phyloP scores from a whole-genome alignment of 176 grass and related monocot species.

The Melocanna baccifera region DNA sequence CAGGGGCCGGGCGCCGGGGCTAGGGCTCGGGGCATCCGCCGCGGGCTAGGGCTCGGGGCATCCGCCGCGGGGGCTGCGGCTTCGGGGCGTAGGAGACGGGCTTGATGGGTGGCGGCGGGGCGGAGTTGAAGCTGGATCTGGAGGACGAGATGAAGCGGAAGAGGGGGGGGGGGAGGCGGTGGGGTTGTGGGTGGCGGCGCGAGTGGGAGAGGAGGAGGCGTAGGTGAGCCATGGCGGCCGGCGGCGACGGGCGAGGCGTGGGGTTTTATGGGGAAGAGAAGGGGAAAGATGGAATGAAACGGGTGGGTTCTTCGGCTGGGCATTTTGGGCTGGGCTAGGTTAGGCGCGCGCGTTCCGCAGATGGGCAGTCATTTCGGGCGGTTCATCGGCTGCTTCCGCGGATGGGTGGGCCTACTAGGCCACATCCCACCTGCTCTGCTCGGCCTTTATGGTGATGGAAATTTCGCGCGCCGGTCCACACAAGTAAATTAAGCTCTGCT shows the following conservation, averaged over 20 bases:
- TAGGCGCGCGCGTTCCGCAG: too few relatives aligned
- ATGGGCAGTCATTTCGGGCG: too few relatives aligned
- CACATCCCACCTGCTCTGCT: too few relatives aligned
- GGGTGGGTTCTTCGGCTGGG: neutral
- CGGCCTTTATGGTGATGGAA: too few relatives aligned
- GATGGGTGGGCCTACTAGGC: too few relatives aligned
- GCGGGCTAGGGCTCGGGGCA: neutral
- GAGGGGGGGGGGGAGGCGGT: conserved; percentile 33
- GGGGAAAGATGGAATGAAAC: neutral
- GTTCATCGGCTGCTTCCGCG: too few relatives aligned
- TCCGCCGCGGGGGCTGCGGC: conserved; percentile 32
- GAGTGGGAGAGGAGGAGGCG: conserved; percentile 45
- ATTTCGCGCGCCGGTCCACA: too few relatives aligned
- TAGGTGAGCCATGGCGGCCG: conserved; percentile 67
- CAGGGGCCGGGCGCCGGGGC: neutral
- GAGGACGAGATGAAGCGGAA: conserved; percentile 39
- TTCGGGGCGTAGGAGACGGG: conserved; percentile 74
- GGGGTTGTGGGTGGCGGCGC: conserved; percentile 10
- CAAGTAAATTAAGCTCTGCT: too few relatives aligned
- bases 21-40: neutral
- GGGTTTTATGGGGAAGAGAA: conserved; percentile 40
- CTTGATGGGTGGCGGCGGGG: conserved; percentile 46
- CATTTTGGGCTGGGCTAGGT: too few relatives aligned
- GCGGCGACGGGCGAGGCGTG: conserved; percentile 33
- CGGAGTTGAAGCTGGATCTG: conserved; percentile 15